phyloP scores from a whole-genome alignment of 1,284 basidiomycete genomes.

The Takashimella tepidaria region DNA sequence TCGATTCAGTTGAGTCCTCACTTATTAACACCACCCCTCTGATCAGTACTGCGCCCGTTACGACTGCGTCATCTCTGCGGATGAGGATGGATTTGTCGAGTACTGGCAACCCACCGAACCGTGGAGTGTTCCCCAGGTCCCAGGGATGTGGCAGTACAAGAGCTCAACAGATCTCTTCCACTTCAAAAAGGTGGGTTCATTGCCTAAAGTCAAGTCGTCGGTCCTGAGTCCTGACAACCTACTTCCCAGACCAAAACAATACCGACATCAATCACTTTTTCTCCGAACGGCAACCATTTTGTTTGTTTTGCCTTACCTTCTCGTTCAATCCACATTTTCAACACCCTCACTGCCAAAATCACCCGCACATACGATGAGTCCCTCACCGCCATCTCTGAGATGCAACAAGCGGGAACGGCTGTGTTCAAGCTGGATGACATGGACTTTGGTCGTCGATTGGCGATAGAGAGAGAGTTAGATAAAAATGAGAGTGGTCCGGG shows the following conservation, averaged over 20 bases:
- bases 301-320: conserved; percentile 88
- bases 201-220: not conserved
- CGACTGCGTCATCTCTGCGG: conserved; percentile 88
- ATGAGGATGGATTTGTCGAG: conserved; percentile 91
- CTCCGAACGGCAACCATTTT: conserved; percentile 80
- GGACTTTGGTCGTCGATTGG: conserved; percentile 96
- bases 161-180: conserved; percentile 91
- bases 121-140: conserved; percentile 72
- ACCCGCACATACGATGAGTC: conserved; percentile 93
- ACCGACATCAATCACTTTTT: conserved; percentile 85
- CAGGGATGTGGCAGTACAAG: conserved; percentile 85
- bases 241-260: conserved; percentile 71
- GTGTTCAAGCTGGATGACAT: conserved; percentile 93
- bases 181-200: conserved; percentile 79
- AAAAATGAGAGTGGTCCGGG: conserved; percentile 37
- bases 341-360: conserved; percentile 83
- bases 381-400: conserved; percentile 83
- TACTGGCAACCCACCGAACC: conserved; percentile 91
- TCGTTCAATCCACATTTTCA: conserved; percentile 88
- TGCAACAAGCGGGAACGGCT: conserved; percentile 91
- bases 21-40: not conserved
- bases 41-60: conserved; percentile 79
- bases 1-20: no score
- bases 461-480: conserved; percentile 86
- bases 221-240: not conserved